Base-by-base conservation (phyloP, 2,329 filamentous ascomycete species). In the Tolypocladium tropicale region DNA sequence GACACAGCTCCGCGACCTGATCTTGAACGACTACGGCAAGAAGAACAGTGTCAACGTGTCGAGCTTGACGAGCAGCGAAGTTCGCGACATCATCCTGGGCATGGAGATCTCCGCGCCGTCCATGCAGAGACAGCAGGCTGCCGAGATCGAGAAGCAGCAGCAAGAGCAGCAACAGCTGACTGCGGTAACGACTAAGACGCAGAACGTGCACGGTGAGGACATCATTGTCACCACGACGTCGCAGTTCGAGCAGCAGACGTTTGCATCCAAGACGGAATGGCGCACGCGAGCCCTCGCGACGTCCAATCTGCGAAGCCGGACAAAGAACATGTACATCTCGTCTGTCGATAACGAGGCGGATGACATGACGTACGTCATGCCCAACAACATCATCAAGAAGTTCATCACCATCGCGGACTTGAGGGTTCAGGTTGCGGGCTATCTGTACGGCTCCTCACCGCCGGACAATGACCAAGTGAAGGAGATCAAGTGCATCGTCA, bases 1-100 rank as follows among this genome's bases (percentile, higher is more conserved):
- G 78, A 91, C 91, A 50, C 90, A 95, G 68, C 78, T 99, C 46
- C 87, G 94, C 70, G 94, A 99, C 77, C 77, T 99, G 62, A 99
- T 99, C 65, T 70, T 99, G 63, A 96, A 97, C 63, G 94, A 99
- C 70, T 99, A 99, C 69, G 94, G 94, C 68, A 99, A 97, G 83
- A 99, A 99, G 82, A 99, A 99, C 78, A 99, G 97, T 64, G 94
- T 99, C 77, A 99, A 99, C 65, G 93, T 94, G 14, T 95, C 95
- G 18, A 96, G 91, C 70, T 79, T 99, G 73, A 99, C 94, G 1
- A 96, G 85, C 69, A 96, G 89, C 65, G 94, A 99, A 82, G 94
- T 99, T 53, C 86, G 94, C 65, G 94, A 99, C 68, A 97, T 99
- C 66, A 99, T 99, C 65, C 76, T 99, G 60, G 94, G 94, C 81